Evolutionary conservation across 1,284 basidiomycete species (phyloP).

Genomic region (Trichosporon inkin): DNA sequence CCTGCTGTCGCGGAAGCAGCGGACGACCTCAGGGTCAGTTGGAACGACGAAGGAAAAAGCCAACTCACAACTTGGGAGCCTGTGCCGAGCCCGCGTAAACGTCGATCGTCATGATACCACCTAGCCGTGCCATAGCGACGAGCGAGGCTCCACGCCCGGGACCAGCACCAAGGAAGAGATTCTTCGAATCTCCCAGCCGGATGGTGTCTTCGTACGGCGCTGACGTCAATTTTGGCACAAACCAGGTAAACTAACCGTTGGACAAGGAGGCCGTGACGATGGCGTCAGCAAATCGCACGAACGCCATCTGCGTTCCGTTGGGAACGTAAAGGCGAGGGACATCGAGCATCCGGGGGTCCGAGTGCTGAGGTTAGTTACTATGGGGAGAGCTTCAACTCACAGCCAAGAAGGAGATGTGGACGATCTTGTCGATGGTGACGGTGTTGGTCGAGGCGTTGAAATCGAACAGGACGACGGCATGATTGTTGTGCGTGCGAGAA

Average conservation of each 20-base stretch:
- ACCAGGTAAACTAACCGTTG: conserved; percentile 13
- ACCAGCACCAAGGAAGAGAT: conserved; percentile 1
- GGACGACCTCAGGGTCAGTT: conserved; percentile 15
- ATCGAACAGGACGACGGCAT: conserved; percentile 38
- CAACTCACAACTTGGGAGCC: conserved; percentile 16
- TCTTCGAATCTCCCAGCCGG: conserved; percentile 34
- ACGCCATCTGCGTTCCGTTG: conserved; percentile 37
- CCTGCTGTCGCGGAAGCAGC: conserved; percentile 35
- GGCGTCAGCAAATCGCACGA: conserved; percentile 48
- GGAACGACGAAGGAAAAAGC: not conserved
- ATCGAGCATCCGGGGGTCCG: conserved; percentile 49
- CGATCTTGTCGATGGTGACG: conserved; percentile 30
- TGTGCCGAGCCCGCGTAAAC: conserved; percentile 25
- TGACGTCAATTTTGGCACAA: not conserved
- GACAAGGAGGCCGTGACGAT: conserved; percentile 46
- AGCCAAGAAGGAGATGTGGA: conserved; percentile 37
- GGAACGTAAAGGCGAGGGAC: conserved; percentile 44
- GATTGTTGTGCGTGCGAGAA: conserved; percentile 24
- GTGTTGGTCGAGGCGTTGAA: conserved; percentile 25
- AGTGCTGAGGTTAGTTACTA: conserved; percentile 26
- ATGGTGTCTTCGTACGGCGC: conserved; percentile 45
- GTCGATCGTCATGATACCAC: conserved; percentile 44
- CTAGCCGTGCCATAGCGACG: conserved; percentile 37
- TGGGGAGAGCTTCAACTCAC: conserved; percentile 19
- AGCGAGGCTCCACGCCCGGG: conserved; percentile 23